A percentile compares a stretch with the other conserved stretches of the same genome.
These are phyloP conservation scores for Talaromyces sp. DNA, from an alignment of 2,329 filamentous ascomycete genomes.

Conservation along the genomic window DNA sequence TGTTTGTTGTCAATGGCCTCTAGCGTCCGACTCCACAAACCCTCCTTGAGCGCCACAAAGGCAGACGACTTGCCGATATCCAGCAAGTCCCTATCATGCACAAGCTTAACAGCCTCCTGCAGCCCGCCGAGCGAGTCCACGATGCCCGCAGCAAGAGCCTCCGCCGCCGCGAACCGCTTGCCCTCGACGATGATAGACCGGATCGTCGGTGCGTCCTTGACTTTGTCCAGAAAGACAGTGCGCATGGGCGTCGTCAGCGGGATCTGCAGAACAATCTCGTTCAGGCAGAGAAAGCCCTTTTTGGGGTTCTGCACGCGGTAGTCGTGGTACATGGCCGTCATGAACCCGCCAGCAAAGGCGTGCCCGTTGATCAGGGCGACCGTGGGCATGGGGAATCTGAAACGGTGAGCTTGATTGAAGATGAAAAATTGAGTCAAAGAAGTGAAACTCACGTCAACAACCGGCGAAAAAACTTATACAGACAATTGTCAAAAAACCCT, in stretches of 20 bases:
- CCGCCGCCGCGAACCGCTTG: conserved; percentile 57
- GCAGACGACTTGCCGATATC: conserved; percentile 60
- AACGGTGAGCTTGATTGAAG: background rate
- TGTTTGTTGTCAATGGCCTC: conserved; percentile 51
- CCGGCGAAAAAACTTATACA: conserved; percentile 62
- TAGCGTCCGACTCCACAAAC: conserved; percentile 67
- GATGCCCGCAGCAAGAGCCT: conserved; percentile 62
- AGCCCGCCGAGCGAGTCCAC: conserved; percentile 64
- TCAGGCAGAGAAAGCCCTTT: conserved; percentile 71
- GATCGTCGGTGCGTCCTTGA: conserved; percentile 47
- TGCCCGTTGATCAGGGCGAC: conserved; percentile 75
- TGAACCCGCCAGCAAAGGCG: conserved; percentile 75
- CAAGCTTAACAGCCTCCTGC: conserved; percentile 57
- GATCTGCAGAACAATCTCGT: conserved; percentile 75
- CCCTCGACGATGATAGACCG: conserved; percentile 69
- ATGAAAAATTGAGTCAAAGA: background rate
- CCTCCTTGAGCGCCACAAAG: conserved; percentile 67
- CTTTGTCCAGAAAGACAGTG: conserved; percentile 67
- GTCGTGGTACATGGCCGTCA: conserved; percentile 77
- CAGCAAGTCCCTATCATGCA: conserved; percentile 55
- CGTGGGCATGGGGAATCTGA: conserved; percentile 74
- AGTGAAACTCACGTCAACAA: conserved; percentile 48
- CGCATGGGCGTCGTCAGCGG: conserved; percentile 71
- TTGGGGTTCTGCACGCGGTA: conserved; percentile 71
- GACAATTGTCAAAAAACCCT: conserved; percentile 55